Evolutionary conservation across 1,284 basidiomycete species (phyloP), one percentile per base, ranked within the genome.

Genomic region (Sporisorium reilianum): DNA sequence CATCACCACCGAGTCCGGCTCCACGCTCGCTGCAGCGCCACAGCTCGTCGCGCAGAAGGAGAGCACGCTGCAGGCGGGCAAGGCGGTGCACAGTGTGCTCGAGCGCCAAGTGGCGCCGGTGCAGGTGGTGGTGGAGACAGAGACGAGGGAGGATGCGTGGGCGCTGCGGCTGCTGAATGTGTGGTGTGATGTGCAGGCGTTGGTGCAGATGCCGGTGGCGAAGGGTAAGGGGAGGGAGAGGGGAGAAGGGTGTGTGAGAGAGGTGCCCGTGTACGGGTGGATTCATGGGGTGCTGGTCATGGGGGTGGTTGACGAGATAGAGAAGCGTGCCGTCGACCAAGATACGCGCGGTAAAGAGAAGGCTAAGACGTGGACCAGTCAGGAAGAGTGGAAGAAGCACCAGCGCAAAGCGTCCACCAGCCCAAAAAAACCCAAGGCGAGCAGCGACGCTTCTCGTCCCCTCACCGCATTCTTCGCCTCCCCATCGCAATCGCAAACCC

Each of bases 41-140:
- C 34, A 50, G 1, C 36, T 65, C 8, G 66, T 79, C 20, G 51
- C 60, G 28, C 28, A 61, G 18, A 71, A 71, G 22, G 77, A 83
- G n/a, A 38, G 62, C 20, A 70, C 69, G 0, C 46, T 82, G 7
- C 51, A 63, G 3, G 58, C 40, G 9, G 64, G 51, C 38, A 41
- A 69, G 42, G 34, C 75, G 90, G 92, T 95, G 0, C 94, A 97
- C 85, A 91, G 91, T 75, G 87, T 89, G 45, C 87, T 97, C 18
- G 93, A 97, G 82, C 87, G 87, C 22, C 91, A 94, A 80, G 87
- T 95, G 11, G 88, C 88, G 40, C 88, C 90, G 0, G 88, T 89
- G 30, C 88, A 57, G 26, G 59, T 73, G 23, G 32, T 89, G 64
- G 79, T 91, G 10, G 41, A 84, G 12, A 82, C 88, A 0, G 84